A percentile compares a stretch with the other conserved stretches of the same genome.
Conservation (phyloP, 75 land plant genomes). For the Cryptomeria japonica region DNA sequence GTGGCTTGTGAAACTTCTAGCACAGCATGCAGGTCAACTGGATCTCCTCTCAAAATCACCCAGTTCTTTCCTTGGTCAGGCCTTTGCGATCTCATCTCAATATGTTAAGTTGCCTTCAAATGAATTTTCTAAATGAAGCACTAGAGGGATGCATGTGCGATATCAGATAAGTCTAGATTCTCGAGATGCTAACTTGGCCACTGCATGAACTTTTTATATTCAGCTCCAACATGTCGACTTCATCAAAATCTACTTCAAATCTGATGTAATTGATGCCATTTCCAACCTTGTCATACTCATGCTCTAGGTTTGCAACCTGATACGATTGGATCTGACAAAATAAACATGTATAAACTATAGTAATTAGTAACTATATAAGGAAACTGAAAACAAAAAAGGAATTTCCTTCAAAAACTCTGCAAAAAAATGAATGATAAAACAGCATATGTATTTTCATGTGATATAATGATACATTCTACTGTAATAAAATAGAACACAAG, state of each 20-base stretch:
- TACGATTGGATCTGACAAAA: conserved; percentile 64
- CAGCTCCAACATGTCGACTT: conserved; percentile 46
- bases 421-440: neutral
- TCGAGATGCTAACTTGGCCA: conserved; percentile 8
- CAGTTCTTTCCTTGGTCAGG: neutral
- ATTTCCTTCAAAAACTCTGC: neutral
- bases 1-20: neutral
- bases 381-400: neutral
- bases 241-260: conserved; percentile 25
- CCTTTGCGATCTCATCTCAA: neutral
- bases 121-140: neutral
- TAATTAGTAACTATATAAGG: neutral
- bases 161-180: neutral
- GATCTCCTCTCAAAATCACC: neutral
- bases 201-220: conserved; percentile 39
- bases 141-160: neutral
- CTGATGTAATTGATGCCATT: too few species aligned
- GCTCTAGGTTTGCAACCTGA: conserved; percentile 70
- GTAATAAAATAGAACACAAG: neutral
- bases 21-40: neutral
- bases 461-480: neutral
- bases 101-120: neutral
- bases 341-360: neutral
- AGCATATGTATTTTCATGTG: neutral
- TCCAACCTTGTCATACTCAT: conserved; percentile 72